Percentiles rank a stretch among this genome's conserved stretches.
Conservation (phyloP, 352 stramenopile genomes). For the Pythium dissotocum region DNA sequence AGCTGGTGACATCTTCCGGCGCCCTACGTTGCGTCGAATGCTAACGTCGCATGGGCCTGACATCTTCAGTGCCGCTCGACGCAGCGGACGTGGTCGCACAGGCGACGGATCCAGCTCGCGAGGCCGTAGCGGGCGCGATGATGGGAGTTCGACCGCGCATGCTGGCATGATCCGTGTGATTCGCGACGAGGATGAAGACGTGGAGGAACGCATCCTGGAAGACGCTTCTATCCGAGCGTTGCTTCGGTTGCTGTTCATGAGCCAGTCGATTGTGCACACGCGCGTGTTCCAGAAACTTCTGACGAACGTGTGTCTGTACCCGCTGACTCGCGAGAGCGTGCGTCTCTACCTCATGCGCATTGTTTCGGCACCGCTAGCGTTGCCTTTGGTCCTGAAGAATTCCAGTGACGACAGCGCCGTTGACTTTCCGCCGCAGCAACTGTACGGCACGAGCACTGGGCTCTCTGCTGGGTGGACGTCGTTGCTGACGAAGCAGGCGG, state of each 20-base stretch:
- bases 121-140: slow-evolving; percentile 36
- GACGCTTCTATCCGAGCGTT: slow-evolving; percentile 66
- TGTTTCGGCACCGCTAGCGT: slow-evolving; percentile 34
- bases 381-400: slow-evolving; percentile 17
- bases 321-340: slow-evolving; percentile 61
- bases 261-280: slow-evolving; percentile 79
- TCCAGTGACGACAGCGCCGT: slow-evolving; percentile 30
- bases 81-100: slow-evolving; percentile 43
- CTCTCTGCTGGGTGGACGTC: slow-evolving; percentile 7
- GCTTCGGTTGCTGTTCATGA: slow-evolving; percentile 78
- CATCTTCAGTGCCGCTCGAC: slow-evolving; percentile 28
- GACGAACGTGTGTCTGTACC: slow-evolving; percentile 81
- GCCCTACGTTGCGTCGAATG: slow-evolving; percentile 77
- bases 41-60: slow-evolving; percentile 73
- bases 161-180: slow-evolving; percentile 73
- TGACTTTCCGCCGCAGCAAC: slow-evolving; percentile 53
- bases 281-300: slow-evolving; percentile 79
- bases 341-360: slow-evolving; percentile 65
- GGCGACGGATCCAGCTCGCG: slow-evolving; percentile 43
- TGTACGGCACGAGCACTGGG: slow-evolving; percentile 54
- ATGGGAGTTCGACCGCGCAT: slow-evolving; percentile 23
- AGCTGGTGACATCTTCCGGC: slow-evolving; percentile 62
- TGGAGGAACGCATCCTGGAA: slow-evolving; percentile 63
- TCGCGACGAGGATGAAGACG: slow-evolving; percentile 68
- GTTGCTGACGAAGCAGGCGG: slow-evolving; percentile 25